Evolutionary conservation across 164 flowering plant species (phyloP).

Genomic region (Cinnamomum micranthum): DNA sequence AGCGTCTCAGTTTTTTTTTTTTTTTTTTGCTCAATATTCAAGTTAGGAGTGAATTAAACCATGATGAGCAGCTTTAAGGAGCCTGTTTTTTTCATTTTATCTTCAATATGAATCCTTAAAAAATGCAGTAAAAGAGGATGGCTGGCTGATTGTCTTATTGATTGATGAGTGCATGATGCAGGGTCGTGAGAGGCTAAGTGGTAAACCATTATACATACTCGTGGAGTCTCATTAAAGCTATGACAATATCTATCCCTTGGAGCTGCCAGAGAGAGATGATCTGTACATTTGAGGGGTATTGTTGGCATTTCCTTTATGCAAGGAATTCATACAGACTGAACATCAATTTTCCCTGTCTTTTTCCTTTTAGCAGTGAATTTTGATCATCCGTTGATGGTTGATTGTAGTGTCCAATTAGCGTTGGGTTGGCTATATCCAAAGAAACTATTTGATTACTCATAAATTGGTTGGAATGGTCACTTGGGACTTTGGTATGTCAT

Average conservation of each 20-base stretch:
- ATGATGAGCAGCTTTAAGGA: no score
- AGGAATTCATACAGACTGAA: background rate
- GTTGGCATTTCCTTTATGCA: background rate
- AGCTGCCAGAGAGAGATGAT: background rate
- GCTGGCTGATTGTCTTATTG: background rate
- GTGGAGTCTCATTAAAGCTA: constrained; percentile 12
- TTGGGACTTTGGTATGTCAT: no score
- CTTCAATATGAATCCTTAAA: no score
- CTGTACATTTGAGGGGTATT: constrained; percentile 3
- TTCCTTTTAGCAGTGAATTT: background rate
- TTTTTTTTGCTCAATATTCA: no score
- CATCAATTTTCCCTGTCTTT: background rate
- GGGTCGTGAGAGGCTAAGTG: constrained; percentile 15
- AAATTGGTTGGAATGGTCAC: no score
- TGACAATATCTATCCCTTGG: background rate
- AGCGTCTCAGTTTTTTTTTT: no score
- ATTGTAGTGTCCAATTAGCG: background rate
- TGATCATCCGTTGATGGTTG: background rate
- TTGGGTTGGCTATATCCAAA: no score
- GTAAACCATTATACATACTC: constrained; percentile 13
- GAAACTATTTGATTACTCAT: no score
- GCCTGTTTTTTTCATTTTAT: no score
- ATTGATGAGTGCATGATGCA: background rate
- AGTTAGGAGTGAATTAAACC: no score
- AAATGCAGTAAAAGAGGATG: no score